Conservation (phyloP, 768 basidiomycete species). For the Boletus vinaceobasis region DNA sequence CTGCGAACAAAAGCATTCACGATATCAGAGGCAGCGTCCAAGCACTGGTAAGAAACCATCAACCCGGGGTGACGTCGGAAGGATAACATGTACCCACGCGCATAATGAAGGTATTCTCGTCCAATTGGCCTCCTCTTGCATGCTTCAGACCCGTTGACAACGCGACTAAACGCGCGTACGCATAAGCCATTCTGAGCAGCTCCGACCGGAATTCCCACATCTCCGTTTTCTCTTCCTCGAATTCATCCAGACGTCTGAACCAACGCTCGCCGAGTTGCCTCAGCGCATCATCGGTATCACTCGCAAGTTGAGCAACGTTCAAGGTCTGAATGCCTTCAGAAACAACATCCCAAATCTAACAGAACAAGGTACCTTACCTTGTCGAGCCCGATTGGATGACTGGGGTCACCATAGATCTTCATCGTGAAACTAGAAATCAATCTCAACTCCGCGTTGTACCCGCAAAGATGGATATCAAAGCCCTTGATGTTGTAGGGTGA, state of each 20-base stretch:
- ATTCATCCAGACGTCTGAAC: conserved; percentile 48
- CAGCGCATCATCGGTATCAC: conserved; percentile 68
- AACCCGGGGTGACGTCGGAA: neutral
- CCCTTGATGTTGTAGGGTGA: conserved; percentile 65
- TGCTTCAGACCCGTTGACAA: conserved; percentile 78
- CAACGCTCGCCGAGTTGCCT: conserved; percentile 52
- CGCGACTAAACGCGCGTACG: conserved; percentile 66
- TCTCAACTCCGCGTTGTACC: conserved; percentile 72
- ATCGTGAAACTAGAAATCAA: conserved; percentile 57
- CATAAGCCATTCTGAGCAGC: conserved; percentile 57
- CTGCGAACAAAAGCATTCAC: conserved; percentile 58
- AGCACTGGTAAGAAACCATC: conserved; percentile 43
- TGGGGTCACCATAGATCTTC: conserved; percentile 69
- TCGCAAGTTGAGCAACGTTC: conserved; percentile 62
- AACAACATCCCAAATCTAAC: neutral
- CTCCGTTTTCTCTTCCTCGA: conserved; percentile 49
- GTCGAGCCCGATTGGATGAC: conserved; percentile 72
- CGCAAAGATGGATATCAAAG: conserved; percentile 79
- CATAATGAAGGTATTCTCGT: conserved; percentile 63
- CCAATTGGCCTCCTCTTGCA: conserved; percentile 50
- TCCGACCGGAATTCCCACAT: conserved; percentile 60
- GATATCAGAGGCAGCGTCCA: conserved; percentile 63
- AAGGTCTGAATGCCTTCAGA: conserved; percentile 41
- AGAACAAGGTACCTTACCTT: conserved; percentile 42
- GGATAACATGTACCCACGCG: conserved; percentile 46